Conservation (phyloP, 2,329 filamentous ascomycete genomes). For the Penicillium paneum region DNA sequence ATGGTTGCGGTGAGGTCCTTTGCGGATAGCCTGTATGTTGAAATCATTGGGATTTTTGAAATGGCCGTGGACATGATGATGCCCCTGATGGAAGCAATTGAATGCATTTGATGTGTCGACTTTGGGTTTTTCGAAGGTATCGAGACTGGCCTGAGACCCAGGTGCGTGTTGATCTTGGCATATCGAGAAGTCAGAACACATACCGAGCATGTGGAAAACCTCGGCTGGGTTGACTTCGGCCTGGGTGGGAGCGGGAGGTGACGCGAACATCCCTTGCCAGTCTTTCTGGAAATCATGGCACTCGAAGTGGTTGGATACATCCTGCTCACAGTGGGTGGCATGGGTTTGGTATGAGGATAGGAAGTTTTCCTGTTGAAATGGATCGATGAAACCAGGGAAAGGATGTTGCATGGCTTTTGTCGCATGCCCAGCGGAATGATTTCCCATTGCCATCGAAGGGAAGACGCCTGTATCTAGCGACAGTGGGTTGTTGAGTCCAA, state of each 20-base stretch:
- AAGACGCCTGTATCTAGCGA: conserved; percentile 30
- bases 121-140: conserved; percentile 22
- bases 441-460: conserved; percentile 20
- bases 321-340: conserved; percentile 21
- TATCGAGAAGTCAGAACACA: conserved; percentile 31
- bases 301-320: conserved; percentile 28
- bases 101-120: conserved; percentile 24
- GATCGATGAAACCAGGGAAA: conserved; percentile 13
- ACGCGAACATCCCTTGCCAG: conserved; percentile 21
- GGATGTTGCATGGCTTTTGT: conserved; percentile 22
- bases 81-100: conserved; percentile 33
- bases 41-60: conserved; percentile 30
- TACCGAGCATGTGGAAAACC: conserved; percentile 37
- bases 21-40: conserved; percentile 18
- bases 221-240: conserved; percentile 35
- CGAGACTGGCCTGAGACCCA: conserved; percentile 15
- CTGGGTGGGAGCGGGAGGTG: conserved; percentile 25
- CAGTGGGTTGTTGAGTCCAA: conserved; percentile 33
- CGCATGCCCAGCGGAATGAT: conserved; percentile 17
- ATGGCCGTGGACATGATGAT: conserved; percentile 27
- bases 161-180: conserved; percentile 28
- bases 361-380: conserved; percentile 24
- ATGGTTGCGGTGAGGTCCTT: conserved; percentile 34
- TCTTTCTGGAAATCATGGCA: conserved; percentile 33
- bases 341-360: conserved; percentile 26